These are phyloP conservation scores for Gastrolobium villosum DNA, from an alignment of 306 rosid genomes.

Conservation along the genomic window DNA sequence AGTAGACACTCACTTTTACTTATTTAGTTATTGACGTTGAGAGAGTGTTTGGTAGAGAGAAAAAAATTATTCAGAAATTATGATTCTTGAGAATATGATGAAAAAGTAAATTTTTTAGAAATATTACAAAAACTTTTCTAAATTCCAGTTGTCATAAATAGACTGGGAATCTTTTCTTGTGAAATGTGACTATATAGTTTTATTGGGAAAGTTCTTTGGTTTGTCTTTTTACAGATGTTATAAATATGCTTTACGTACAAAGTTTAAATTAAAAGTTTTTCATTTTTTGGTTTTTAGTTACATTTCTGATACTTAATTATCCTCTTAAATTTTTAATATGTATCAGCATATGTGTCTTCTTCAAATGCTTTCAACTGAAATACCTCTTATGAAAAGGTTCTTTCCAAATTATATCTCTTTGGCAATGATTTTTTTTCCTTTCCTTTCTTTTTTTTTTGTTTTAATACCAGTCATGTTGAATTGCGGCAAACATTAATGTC, in stretches of 20 bases:
- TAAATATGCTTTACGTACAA: not conserved
- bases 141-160: not conserved
- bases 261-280: not conserved
- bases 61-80: no score
- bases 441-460: constrained; percentile 18
- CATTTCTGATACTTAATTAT: not conserved
- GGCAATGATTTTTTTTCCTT: not conserved
- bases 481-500: constrained; percentile 85
- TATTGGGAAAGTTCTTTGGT: not conserved
- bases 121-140: no score
- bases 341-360: constrained; percentile 1
- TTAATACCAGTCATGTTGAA: constrained; percentile 77
- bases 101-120: no score
- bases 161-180: constrained; percentile 17
- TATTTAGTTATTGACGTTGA: no score
- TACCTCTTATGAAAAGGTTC: not conserved
- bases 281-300: not conserved
- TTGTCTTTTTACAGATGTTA: constrained; percentile 2
- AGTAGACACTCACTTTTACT: no score
- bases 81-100: no score
- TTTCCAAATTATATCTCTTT: constrained; percentile 5
- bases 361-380: not conserved
- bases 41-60: no score
- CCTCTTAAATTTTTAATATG: no score
- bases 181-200: not conserved